These are phyloP conservation scores for Chrysochromulina parva DNA, from an alignment of 78 protist genomes.

Conservation along the genomic window DNA sequence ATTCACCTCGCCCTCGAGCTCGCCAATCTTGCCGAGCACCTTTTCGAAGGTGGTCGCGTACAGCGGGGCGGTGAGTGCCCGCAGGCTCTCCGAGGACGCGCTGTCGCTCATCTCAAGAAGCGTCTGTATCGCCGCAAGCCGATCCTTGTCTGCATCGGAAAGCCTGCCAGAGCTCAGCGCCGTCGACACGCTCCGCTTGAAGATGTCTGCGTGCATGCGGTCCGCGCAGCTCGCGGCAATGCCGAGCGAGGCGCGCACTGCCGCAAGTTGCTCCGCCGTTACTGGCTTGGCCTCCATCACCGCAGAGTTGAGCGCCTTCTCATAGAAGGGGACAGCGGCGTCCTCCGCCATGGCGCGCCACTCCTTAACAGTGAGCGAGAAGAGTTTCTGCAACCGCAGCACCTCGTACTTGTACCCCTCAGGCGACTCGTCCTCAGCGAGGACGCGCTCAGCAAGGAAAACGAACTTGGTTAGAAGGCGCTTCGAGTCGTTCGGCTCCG, in stretches of 20 bases:
- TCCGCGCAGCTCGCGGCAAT: background rate
- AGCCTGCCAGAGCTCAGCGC: too few species aligned
- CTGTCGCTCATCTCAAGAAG: too few species aligned
- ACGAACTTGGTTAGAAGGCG: background rate
- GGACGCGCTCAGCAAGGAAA: background rate
- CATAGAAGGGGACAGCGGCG: background rate
- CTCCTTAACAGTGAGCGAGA: background rate
- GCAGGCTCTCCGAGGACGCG: too few species aligned
- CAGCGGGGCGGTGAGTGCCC: background rate
- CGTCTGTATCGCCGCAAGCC: too few species aligned
- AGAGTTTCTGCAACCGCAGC: background rate
- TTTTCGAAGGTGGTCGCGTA: background rate
- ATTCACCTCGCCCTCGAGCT: too few species aligned
- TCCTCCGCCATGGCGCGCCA: background rate
- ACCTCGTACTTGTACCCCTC: constrained; percentile 1
- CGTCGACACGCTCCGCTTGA: background rate
- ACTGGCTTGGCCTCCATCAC: background rate
- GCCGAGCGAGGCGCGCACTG: constrained; percentile 17
- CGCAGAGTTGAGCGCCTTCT: background rate
- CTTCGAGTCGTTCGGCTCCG: background rate
- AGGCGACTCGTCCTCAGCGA: background rate
- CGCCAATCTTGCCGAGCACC: background rate
- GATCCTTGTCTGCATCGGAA: too few species aligned
- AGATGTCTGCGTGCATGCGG: background rate
- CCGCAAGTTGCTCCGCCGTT: background rate